These are phyloP conservation scores for Limonium bicolor DNA, from an alignment of 148 eudicot genomes.

Conservation along the genomic window DNA sequence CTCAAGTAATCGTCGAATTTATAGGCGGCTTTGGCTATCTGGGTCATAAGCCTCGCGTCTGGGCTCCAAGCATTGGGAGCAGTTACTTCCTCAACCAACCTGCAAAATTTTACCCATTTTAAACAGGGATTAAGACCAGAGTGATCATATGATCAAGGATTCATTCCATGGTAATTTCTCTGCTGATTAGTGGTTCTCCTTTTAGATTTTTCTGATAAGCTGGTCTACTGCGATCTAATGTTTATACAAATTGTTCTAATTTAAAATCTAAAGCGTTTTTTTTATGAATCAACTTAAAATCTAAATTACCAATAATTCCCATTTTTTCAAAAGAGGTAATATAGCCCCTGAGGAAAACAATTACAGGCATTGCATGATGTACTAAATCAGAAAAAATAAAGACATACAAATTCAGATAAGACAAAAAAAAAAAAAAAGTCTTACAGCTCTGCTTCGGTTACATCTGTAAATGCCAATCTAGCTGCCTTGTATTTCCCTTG, in stretches of 20 bases:
- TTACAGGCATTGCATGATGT: too few species aligned
- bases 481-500: conserved; percentile 25
- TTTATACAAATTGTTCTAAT: too few species aligned
- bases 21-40: conserved; percentile 22
- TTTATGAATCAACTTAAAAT: too few species aligned
- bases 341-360: too few species aligned
- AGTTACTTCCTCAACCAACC: conserved; percentile 22
- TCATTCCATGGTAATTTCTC: background rate
- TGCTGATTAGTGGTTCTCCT: background rate
- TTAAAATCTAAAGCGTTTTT: too few species aligned
- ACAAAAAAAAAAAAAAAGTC: conserved; percentile 1
- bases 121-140: background rate
- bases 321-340: too few species aligned
- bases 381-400: too few species aligned
- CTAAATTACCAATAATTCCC: too few species aligned
- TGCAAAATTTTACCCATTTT: background rate
- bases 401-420: background rate
- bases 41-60: conserved; percentile 21
- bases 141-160: background rate
- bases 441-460: conserved; percentile 26
- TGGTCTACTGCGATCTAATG: too few species aligned
- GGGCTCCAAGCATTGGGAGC: conserved; percentile 21
- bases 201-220: background rate
- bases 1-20: conserved; percentile 23
- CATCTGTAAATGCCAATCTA: conserved; percentile 18